These are phyloP conservation scores for Coemansia sp. DNA, from an alignment of 192 early-diverging fungal species.

Conservation along the genomic window DNA sequence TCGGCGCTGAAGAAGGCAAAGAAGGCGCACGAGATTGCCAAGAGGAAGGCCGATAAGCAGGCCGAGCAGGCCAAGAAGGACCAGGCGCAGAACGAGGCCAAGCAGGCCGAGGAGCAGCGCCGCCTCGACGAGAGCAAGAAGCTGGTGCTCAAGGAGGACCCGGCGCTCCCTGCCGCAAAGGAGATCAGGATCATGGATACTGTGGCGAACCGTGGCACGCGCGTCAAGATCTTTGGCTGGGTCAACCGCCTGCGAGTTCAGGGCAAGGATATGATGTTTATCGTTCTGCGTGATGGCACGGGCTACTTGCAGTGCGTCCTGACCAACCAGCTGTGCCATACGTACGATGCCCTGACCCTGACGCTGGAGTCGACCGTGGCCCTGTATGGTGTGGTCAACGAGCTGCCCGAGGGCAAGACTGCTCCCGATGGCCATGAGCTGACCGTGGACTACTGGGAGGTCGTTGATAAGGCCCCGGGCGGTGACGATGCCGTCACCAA, in stretches of 20 bases:
- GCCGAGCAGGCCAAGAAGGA: conserved; percentile 65
- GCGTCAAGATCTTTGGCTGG: conserved; percentile 91
- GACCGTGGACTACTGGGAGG: conserved; percentile 90
- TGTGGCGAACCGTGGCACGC: conserved; percentile 59
- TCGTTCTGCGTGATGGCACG: conserved; percentile 90
- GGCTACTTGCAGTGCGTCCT: conserved; percentile 93
- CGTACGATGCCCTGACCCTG: conserved; percentile 88
- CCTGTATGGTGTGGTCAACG: conserved; percentile 79
- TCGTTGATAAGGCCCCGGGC: conserved; percentile 87
- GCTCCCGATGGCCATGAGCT: conserved; percentile 97
- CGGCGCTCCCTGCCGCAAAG: conserved; percentile 64
- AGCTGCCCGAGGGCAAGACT: conserved; percentile 86
- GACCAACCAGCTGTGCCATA: conserved; percentile 84
- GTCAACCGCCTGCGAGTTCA: conserved; percentile 92
- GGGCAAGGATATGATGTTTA: conserved; percentile 95
- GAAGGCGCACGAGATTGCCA: conserved; percentile 58
- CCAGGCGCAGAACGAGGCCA: conserved; percentile 51
- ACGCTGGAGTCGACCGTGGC: conserved; percentile 90
- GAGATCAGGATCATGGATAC: conserved; percentile 75
- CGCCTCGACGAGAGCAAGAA: conserved; percentile 79
- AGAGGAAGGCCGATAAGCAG: conserved; percentile 76
- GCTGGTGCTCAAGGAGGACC: conserved; percentile 69
- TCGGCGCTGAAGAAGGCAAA: conserved; percentile 91
- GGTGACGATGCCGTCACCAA: conserved; percentile 90
- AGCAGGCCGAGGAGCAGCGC: conserved; percentile 65